These are phyloP conservation scores for Fusarium staphyleae DNA, from an alignment of 2,329 filamentous ascomycete species.

Conservation along the genomic window DNA sequence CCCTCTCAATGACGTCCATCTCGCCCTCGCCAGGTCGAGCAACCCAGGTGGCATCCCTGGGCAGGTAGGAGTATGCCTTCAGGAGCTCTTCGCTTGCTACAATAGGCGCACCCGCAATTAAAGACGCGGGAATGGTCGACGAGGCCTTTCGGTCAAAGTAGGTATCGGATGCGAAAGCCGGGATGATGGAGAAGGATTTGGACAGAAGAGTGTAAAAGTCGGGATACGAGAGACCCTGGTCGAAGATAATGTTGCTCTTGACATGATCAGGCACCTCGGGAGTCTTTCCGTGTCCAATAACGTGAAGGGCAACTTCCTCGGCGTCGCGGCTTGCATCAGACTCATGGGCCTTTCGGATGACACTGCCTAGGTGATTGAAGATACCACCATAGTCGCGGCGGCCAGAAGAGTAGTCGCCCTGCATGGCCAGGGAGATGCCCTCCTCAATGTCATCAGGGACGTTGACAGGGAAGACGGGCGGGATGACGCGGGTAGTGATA, in stretches of 20 bases:
- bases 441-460: constrained; percentile 24
- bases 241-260: constrained; percentile 35
- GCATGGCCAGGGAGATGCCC: constrained; percentile 38
- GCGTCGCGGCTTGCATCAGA: constrained; percentile 2
- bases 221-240: constrained; percentile 38
- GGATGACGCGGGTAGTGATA: constrained; percentile 34
- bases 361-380: constrained; percentile 37
- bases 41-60: constrained; percentile 37
- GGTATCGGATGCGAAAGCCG: constrained; percentile 38
- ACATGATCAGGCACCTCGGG: constrained; percentile 37
- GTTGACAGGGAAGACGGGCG: constrained; percentile 39
- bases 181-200: constrained; percentile 34
- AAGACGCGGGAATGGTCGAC: constrained; percentile 39
- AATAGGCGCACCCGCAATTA: constrained; percentile 41
- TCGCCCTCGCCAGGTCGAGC: constrained; percentile 36
- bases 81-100: constrained; percentile 39
- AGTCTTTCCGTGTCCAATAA: constrained; percentile 38
- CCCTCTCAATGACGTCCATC: constrained; percentile 39
- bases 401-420: constrained; percentile 41
- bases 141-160: constrained; percentile 43
- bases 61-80: constrained; percentile 37
- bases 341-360: constrained; percentile 33
- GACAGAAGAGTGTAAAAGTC: constrained; percentile 39
- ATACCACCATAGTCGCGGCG: constrained; percentile 40
- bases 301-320: constrained; percentile 35